A percentile compares a stretch with the other conserved stretches of the same genome.
Evolutionary conservation across 2,329 filamentous ascomycete genomes (phyloP).

Genomic region (Phaeosphaeria sp.): DNA sequence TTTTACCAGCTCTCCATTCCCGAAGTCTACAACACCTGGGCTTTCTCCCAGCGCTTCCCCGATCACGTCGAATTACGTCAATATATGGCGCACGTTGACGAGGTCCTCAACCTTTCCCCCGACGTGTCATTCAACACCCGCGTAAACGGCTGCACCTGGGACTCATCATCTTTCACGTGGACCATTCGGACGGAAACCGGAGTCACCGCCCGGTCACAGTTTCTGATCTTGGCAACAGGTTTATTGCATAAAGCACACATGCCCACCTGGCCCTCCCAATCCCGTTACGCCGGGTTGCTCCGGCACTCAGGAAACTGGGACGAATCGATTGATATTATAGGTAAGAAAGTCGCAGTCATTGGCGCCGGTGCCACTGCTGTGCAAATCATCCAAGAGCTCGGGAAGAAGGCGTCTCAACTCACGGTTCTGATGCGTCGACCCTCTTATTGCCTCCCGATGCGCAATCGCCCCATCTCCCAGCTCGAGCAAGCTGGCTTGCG

Average conservation of each 20-base stretch:
- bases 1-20: constrained; percentile 41
- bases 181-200: constrained; percentile 53
- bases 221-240: constrained; percentile 38
- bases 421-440: constrained; percentile 30
- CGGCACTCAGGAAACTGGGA: constrained; percentile 35
- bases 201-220: constrained; percentile 52
- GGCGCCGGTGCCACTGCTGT: constrained; percentile 39
- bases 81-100: constrained; percentile 36
- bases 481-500: constrained; percentile 30
- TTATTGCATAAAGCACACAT: constrained; percentile 24
- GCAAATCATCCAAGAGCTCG: constrained; percentile 36
- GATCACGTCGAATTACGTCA: constrained; percentile 30
- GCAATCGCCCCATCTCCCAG: constrained; percentile 22
- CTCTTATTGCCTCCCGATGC: constrained; percentile 34
- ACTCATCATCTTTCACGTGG: constrained; percentile 51
- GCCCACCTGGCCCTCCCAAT: constrained; percentile 22
- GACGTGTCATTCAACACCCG: constrained; percentile 51
- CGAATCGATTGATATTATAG: constrained; percentile 42
- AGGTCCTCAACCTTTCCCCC: constrained; percentile 25
- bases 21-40: constrained; percentile 33
- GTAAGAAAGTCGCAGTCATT: constrained; percentile 33
- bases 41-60: constrained; percentile 31
- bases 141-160: constrained; percentile 53
- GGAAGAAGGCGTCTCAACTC: constrained; percentile 24
- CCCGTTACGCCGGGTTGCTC: constrained; percentile 27